Percentiles rank a stretch among this genome's conserved stretches.
Evolutionary conservation across 208 protist genomes (phyloP).

Genomic region (Entamoeba histolytica): DNA sequence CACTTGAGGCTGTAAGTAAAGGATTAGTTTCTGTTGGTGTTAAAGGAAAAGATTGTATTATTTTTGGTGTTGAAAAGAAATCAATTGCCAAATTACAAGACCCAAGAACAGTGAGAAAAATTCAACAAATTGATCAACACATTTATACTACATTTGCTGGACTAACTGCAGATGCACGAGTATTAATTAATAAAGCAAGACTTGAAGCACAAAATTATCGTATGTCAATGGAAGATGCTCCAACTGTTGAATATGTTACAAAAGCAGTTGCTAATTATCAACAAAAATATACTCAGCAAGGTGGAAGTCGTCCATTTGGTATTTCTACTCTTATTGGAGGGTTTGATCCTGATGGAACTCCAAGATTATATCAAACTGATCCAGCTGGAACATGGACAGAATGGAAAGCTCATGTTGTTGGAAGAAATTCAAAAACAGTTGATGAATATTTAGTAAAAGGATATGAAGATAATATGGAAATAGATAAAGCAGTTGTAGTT

Average conservation of each 20-base stretch:
- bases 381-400: conserved; percentile 58
- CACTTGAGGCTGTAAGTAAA: conserved; percentile 93
- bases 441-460: conserved; percentile 13
- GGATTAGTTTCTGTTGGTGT: conserved; percentile 48
- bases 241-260: conserved; percentile 85
- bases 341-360: neutral
- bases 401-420: conserved; percentile 48
- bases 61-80: conserved; percentile 94
- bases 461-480: neutral
- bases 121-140: conserved; percentile 86
- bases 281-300: conserved; percentile 86
- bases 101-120: conserved; percentile 88
- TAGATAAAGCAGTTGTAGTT: neutral
- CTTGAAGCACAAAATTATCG: conserved; percentile 91
- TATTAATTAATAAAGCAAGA: conserved; percentile 86
- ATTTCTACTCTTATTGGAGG: conserved; percentile 80
- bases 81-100: conserved; percentile 90
- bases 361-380: conserved; percentile 25
- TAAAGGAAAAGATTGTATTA: conserved; percentile 49
- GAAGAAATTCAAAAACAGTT: conserved; percentile 16
- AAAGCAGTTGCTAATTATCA: conserved; percentile 83
- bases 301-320: conserved; percentile 90
- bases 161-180: conserved; percentile 88
- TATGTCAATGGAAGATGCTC: conserved; percentile 76
- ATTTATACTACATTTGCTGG: conserved; percentile 85